Evolutionary conservation across 176 grass and related monocot species (phyloP).

Genomic region (Neostapfia colusana): DNA sequence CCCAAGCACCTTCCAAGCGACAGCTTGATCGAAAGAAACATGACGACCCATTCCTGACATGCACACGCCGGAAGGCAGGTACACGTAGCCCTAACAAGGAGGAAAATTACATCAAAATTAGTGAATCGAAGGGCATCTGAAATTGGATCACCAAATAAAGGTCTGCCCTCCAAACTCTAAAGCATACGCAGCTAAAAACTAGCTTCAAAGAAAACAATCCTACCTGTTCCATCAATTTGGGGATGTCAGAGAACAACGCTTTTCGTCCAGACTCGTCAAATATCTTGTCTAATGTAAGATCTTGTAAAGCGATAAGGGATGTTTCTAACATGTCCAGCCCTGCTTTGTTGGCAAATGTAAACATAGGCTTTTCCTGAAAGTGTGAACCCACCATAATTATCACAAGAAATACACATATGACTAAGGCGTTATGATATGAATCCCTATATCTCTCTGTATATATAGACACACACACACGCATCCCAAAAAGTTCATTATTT

Average conservation of each 20-base stretch:
- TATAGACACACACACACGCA: too few relatives aligned
- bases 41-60: constrained; percentile 95
- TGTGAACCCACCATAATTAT: not conserved
- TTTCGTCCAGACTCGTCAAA: constrained; percentile 79
- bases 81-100: constrained; percentile 59
- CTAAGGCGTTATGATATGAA: not conserved
- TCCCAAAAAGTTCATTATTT: not conserved
- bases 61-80: constrained; percentile 73
- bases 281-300: constrained; percentile 80
- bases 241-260: constrained; percentile 61
- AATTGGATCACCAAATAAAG: not conserved
- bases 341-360: constrained; percentile 90
- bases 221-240: constrained; percentile 92
- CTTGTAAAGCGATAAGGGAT: constrained; percentile 84
- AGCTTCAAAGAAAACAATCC: not conserved
- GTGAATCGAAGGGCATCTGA: not conserved
- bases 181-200: not conserved
- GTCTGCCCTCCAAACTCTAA: not conserved
- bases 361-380: constrained; percentile 64
- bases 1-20: constrained; percentile 78
- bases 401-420: not conserved
- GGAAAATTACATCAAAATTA: not conserved
- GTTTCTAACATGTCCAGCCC: constrained; percentile 97
- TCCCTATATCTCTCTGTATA: too few relatives aligned
- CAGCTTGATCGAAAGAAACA: constrained; percentile 82